Base-by-base conservation (phyloP, 2,329 filamentous ascomycete genomes). In the Claviceps maximensis region DNA sequence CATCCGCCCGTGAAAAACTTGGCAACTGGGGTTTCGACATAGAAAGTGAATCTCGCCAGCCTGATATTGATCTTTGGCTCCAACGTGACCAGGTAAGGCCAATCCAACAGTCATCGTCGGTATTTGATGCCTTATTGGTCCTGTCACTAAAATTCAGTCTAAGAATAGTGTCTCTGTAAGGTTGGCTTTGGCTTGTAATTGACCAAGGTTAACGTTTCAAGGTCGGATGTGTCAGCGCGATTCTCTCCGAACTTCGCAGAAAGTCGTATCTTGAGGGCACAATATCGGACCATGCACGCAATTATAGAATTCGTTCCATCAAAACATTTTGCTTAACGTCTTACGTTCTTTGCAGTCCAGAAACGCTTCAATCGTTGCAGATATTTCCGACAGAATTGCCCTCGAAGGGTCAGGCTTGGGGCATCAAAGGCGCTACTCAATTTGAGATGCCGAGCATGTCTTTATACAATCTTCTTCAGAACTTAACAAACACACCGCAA, bases 171-270 rank as follows among this genome's bases (percentile, higher is more conserved):
- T 86, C 13, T 87, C 89, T 2, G 84, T 87, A 64, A 59, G 52
- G 51, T 10, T 53, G 33, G 33, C 10, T 8, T 9, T 50, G 3
- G 5, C 45, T 51, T 25, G 29, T 10, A 41, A 36, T 21, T 49
- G 21, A 21, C 31, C 12, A 47, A 33, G 15, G 38, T 46, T 61
- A n/a, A 62, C 36, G 8, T 25, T 38, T n/a, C 17, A 53, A 83
- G 72, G 73, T 95, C 48, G 87, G 88, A 3, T 97, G 93, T 67
- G 86, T 85, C 27, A 89, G 90, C n/a, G 90, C 90, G 27, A 71
- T 97, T 2, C 69, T 97, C n/a, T 77, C 79, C 5, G 87, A 94
- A 58, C 67, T 96, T 25, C 81, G 88, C 60, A 81, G 87, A 51
- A 61, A 63, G 36, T 61, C 82, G 41, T 75, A 78, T 2, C 76